Evolutionary conservation across 305 asterid genomes (phyloP), one percentile per base, ranked within the genome.

Genomic region (Ilex paraguariensis): DNA sequence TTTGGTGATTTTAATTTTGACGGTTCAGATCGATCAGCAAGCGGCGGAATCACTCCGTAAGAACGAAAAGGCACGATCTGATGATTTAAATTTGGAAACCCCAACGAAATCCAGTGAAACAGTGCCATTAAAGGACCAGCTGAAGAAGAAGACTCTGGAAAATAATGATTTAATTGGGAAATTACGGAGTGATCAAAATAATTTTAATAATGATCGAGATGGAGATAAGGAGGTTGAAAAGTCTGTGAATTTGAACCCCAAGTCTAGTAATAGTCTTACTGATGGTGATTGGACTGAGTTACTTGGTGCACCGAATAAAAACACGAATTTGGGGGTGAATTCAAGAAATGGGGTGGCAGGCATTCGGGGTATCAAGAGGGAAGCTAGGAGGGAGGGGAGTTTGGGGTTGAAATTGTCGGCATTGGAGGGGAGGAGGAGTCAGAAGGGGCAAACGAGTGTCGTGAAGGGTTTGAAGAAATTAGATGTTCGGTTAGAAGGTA

Each of bases 261-360:
- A 74, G 68, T 55, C 71, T 44, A 73, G 71, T 61, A 74, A 68
- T 58, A 70, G 73, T 70, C 81, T 82, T 61, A 83, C 81, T 3
- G 96, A 92, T 70, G 75, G 77, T 75, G 98, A 92, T 77, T 92
- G 98, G 98, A 90, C 98, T 7, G 94, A 92, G 72, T 80, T 92
- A 69, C 75, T 92, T 60, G 82, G 91, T 76, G 85, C 75, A 63
- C 92, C 96, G 5, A 82, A 78, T 66, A 78, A 73, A 71, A 83
- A 65, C 67, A 79, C 65, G 57, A 54, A 52, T 48, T 61, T 80
- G 16, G 74, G 61, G 64, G 70, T 57, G 66, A 67, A 31, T 59
- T 67, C 63, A 52, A 76, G 74, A 73, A 79, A 68, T 59, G 87
- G 81, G 68, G 76, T 64, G 39, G 55, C 66, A 14, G 79, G 73